A percentile compares a stretch with the other conserved stretches of the same genome.
Evolutionary conservation across 441 rosid genomes (phyloP).

Genomic region (Codiaeum variegatum): DNA sequence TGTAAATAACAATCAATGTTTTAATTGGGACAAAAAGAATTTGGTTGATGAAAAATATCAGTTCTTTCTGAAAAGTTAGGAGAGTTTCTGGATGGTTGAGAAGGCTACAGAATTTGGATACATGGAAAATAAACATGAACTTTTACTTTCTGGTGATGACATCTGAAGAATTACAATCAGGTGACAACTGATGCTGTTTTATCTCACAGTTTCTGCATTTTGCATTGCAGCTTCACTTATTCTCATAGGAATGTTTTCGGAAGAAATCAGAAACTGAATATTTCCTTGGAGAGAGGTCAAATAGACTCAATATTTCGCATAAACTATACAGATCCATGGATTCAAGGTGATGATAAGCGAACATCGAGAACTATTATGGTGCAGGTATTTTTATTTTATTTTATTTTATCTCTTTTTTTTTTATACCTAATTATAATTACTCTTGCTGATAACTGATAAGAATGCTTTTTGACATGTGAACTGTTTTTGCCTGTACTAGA

Average conservation of each 20-base stretch:
- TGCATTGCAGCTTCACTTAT: conserved; percentile 80
- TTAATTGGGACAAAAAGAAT: not conserved
- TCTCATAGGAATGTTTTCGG: conserved; percentile 91
- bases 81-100: not conserved
- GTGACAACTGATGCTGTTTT: not conserved
- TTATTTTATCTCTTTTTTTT: not conserved
- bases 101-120: not conserved
- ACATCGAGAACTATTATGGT: conserved; percentile 85
- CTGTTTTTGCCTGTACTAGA: conserved; percentile 41
- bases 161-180: not conserved
- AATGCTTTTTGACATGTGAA: conserved; percentile 15
- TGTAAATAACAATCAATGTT: not conserved
- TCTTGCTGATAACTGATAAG: conserved; percentile 16
- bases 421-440: conserved; percentile 13
- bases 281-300: conserved; percentile 89
- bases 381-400: conserved; percentile 47
- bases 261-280: conserved; percentile 83
- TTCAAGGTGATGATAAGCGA: conserved; percentile 86
- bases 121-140: not conserved
- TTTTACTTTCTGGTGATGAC: not conserved
- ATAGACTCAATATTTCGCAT: conserved; percentile 82
- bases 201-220: conserved; percentile 21
- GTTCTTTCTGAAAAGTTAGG: not conserved
- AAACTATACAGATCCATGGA: conserved; percentile 98
- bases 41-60: not conserved